phyloP scores from a whole-genome alignment of 2,329 filamentous ascomycete genomes.

The Paramyrothecium roridum region DNA sequence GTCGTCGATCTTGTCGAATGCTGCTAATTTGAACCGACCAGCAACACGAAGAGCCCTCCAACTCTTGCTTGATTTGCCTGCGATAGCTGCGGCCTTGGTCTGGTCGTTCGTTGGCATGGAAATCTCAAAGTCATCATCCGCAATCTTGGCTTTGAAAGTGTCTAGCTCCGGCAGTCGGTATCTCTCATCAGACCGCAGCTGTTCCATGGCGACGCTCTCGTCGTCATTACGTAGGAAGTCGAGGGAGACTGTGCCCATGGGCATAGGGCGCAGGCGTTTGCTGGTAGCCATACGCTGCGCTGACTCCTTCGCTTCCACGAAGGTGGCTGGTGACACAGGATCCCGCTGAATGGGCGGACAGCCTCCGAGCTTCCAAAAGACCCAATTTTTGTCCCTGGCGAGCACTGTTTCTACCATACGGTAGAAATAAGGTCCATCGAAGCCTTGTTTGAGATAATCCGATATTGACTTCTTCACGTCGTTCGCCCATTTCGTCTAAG shows the following conservation, averaged over 20 bases:
- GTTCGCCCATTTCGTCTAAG: constrained; percentile 75
- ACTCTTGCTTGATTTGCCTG: constrained; percentile 80
- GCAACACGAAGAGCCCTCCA: constrained; percentile 88
- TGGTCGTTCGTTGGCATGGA: constrained; percentile 70
- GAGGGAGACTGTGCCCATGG: constrained; percentile 71
- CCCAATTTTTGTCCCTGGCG: constrained; percentile 96
- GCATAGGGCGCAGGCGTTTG: constrained; percentile 65
- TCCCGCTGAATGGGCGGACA: constrained; percentile 83
- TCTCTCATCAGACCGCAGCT: constrained; percentile 63
- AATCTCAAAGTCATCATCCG: constrained; percentile 79
- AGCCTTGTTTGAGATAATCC: constrained; percentile 75
- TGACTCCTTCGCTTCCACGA: constrained; percentile 64
- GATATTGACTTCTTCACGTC: constrained; percentile 77
- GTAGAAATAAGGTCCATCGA: constrained; percentile 88
- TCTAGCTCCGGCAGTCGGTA: constrained; percentile 68
- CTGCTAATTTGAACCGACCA: constrained; percentile 66
- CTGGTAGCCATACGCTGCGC: constrained; percentile 65
- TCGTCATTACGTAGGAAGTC: constrained; percentile 73
- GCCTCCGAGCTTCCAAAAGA: constrained; percentile 94
- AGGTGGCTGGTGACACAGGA: constrained; percentile 65
- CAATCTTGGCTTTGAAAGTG: constrained; percentile 69
- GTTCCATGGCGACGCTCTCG: constrained; percentile 57
- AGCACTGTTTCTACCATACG: constrained; percentile 96
- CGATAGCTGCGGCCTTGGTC: constrained; percentile 53
- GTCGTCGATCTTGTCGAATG: constrained; percentile 86